Base-by-base conservation (phyloP, 441 rosid genomes). In the Capsella rubella region DNA sequence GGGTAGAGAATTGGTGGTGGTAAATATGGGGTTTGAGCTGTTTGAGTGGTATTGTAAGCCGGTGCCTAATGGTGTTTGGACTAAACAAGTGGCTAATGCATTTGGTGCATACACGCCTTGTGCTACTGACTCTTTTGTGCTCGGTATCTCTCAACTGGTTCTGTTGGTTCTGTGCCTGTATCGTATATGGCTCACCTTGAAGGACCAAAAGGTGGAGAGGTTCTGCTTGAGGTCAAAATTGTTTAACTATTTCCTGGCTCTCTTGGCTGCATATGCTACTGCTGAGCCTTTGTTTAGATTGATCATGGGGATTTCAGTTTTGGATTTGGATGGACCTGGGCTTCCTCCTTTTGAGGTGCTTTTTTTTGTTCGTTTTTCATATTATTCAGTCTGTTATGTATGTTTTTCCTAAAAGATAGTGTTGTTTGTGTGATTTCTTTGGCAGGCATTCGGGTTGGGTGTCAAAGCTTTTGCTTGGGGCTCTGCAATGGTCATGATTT, bases 61-160 rank as follows among this genome's bases (percentile, higher is more conserved):
- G 1, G 95, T 84, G 84, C 66, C 87, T 16, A 73, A 82, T 81
- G 98, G 97, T 71, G 58, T 84, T 64, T 96, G 99, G 99, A 81
- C 90, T 13, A 89, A 76, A 69, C 84, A 80, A 16, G 96, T 84
- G 61, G 86, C 84, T 76, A 91, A 90, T 78, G 97, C 97, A 18
- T 91, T 96, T 73, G 98, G 99, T 58, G 89, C 86, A 4, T 93
- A 89, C 83, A 93, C 97, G 40, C 99, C 99, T 3, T 93, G 98
- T 79, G 93, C 89, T 45, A 83, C 96, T 10, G 95, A 91, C 74
- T 79, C 91, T 53, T 60, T 91, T 68, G 99, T 93, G 64, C 32
- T 91, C 10, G 77, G 78, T 16, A 13, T 93, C 66, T 85, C 97
- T 67, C 88, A 93, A 76, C 59, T 93, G 84, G 88, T 77, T 69